Conservation (phyloP, 495 filamentous ascomycete species). For the Cercophora scortea region DNA sequence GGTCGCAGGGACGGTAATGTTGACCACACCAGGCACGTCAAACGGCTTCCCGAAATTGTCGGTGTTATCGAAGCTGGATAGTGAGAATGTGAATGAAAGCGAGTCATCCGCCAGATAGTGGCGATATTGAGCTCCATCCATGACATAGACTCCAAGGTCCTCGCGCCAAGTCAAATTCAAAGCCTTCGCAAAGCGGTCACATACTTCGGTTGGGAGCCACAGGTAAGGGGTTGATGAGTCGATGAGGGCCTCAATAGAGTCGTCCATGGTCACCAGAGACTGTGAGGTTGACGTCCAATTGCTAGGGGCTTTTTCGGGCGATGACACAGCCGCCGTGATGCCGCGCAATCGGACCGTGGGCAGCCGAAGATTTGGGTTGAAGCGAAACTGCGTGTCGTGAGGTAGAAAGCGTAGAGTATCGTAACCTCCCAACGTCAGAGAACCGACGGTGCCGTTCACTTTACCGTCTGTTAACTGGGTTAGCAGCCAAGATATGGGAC, state of each 20-base stretch:
- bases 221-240: constrained; percentile 62
- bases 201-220: constrained; percentile 57
- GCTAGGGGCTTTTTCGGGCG: constrained; percentile 25
- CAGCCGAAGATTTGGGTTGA: constrained; percentile 35
- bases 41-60: constrained; percentile 35
- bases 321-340: constrained; percentile 43
- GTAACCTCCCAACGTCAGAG: constrained; percentile 57
- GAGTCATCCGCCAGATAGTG: constrained; percentile 24
- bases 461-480: constrained; percentile 20
- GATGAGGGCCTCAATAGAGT: constrained; percentile 46
- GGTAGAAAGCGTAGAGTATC: constrained; percentile 50
- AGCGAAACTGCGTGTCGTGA: constrained; percentile 46
- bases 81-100: constrained; percentile 51
- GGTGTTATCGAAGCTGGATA: constrained; percentile 42
- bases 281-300: constrained; percentile 31
- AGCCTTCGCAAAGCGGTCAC: constrained; percentile 51
- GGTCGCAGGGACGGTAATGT: constrained; percentile 54
- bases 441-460: constrained; percentile 40
- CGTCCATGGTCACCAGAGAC: constrained; percentile 34
- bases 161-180: constrained; percentile 53
- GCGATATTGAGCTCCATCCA: constrained; percentile 29
- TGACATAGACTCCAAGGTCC: constrained; percentile 35
- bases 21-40: constrained; percentile 41
- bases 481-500: constrained; percentile 5
- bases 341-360: constrained; percentile 48